phyloP scores from a whole-genome alignment of 2,329 filamentous ascomycete genomes.

The Fusarium abutilonis region DNA sequence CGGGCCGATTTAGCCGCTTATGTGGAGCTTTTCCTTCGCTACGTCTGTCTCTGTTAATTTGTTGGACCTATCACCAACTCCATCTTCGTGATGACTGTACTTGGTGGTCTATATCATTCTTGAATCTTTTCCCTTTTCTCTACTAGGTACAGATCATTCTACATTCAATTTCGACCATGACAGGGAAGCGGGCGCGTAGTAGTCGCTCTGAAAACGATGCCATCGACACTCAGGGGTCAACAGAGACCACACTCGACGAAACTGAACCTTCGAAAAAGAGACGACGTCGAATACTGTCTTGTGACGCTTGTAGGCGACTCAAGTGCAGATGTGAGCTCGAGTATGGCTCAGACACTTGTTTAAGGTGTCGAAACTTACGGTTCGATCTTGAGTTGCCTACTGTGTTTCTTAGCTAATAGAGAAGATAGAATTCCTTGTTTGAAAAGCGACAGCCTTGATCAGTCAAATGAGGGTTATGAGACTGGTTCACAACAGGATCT shows the following conservation, averaged over 20 bases:
- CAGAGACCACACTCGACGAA: not conserved
- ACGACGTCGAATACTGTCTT: constrained; percentile 34
- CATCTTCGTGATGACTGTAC: too few relatives aligned
- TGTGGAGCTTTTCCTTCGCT: too few relatives aligned
- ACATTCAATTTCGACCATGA: not conserved
- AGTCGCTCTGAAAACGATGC: not conserved
- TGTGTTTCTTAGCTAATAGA: not conserved
- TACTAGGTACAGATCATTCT: too few relatives aligned
- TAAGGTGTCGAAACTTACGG: constrained; percentile 28
- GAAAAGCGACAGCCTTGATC: constrained; percentile 20
- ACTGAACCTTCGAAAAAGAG: constrained; percentile 25
- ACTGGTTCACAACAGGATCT: constrained; percentile 5
- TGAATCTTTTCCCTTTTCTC: too few relatives aligned
- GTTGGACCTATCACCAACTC: too few relatives aligned
- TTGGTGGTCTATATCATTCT: too few relatives aligned
- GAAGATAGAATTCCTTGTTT: constrained; percentile 17
- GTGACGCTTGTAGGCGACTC: constrained; percentile 31
- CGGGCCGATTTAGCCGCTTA: too few relatives aligned
- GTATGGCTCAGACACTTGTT: constrained; percentile 25
- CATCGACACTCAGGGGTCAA: not conserved
- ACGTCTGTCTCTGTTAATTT: too few relatives aligned
- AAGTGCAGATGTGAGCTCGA: constrained; percentile 37
- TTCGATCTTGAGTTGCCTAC: not conserved
- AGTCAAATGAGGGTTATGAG: constrained; percentile 3
- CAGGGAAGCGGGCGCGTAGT: constrained; percentile 8